These are phyloP conservation scores for Penicillium sp. DNA, from an alignment of 2,329 filamentous ascomycete species.

Conservation along the genomic window DNA sequence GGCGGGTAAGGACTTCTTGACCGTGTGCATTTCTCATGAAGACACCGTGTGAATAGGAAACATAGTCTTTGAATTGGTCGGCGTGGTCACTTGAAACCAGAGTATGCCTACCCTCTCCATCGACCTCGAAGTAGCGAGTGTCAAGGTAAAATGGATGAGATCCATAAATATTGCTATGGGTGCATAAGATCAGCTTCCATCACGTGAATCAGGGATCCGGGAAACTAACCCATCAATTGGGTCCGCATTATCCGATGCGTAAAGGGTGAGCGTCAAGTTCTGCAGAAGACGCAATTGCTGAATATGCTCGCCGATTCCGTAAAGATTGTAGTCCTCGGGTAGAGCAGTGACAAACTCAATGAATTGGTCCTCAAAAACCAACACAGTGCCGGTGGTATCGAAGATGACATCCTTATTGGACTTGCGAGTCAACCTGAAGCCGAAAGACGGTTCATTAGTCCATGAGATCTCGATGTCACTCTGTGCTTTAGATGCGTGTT, in stretches of 20 bases:
- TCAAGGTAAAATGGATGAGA: slow-evolving; percentile 78
- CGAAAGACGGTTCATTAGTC: slow-evolving; percentile 60
- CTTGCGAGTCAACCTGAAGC: slow-evolving; percentile 56
- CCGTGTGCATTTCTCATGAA: slow-evolving; percentile 76
- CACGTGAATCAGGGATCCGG: neutral
- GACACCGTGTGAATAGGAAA: slow-evolving; percentile 72
- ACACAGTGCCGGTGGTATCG: slow-evolving; percentile 60
- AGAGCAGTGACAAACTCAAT: slow-evolving; percentile 68
- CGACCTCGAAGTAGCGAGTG: slow-evolving; percentile 69
- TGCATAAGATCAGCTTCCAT: neutral
- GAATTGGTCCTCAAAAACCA: slow-evolving; percentile 77
- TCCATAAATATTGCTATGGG: slow-evolving; percentile 66
- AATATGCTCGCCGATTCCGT: slow-evolving; percentile 73
- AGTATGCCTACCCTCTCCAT: slow-evolving; percentile 50
- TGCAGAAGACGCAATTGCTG: slow-evolving; percentile 70
- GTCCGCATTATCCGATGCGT: slow-evolving; percentile 66
- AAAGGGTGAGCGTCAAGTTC: slow-evolving; percentile 69
- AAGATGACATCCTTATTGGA: slow-evolving; percentile 68
- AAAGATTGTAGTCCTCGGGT: slow-evolving; percentile 72
- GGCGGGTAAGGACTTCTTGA: slow-evolving; percentile 68
- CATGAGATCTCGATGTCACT: slow-evolving; percentile 54
- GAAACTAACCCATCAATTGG: slow-evolving; percentile 44
- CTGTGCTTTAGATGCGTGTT: slow-evolving; percentile 35
- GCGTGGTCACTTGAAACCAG: slow-evolving; percentile 57
- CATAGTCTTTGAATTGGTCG: slow-evolving; percentile 56